phyloP scores from a whole-genome alignment of 176 grass and related monocot species.

The Dactylis glomerata region DNA sequence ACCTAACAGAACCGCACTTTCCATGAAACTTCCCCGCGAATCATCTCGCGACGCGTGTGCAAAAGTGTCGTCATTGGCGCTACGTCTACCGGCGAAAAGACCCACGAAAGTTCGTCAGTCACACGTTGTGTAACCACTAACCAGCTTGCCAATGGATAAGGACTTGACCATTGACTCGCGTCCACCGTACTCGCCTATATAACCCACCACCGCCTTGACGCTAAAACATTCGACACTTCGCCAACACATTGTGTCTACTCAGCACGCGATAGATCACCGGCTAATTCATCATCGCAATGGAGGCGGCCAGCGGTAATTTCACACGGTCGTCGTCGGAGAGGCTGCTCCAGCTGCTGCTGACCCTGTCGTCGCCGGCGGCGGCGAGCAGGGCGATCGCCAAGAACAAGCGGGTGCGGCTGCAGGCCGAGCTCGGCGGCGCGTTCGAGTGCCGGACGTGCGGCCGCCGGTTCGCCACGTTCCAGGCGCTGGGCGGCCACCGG shows the following conservation, averaged over 20 bases:
- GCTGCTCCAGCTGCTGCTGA: not conserved
- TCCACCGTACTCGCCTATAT: not conserved
- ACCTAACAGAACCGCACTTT: not conserved
- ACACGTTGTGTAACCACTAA: no score
- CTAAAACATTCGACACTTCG: not conserved
- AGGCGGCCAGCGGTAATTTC: not conserved
- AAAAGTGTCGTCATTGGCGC: not conserved
- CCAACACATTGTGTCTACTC: not conserved
- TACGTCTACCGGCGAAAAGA: not conserved
- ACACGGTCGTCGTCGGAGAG: not conserved
- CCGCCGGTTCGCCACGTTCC: constrained; percentile 55
- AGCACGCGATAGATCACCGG: not conserved
- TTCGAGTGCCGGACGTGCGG: constrained; percentile 62
- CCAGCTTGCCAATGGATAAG: not conserved
- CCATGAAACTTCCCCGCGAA: not conserved
- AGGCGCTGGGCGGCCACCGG: constrained; percentile 66
- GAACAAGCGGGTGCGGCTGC: not conserved
- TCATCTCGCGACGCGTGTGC: not conserved
- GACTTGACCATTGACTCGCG: not conserved
- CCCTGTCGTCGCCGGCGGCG: constrained; percentile 13
- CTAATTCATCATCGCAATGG: not conserved
- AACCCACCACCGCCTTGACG: not conserved
- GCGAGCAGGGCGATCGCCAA: constrained; percentile 35
- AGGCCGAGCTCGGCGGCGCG: not conserved
- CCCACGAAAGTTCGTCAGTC: not conserved